Evolutionary conservation across 495 filamentous ascomycete genomes (phyloP).

Genomic region (Barbatosphaeria neglecta): DNA sequence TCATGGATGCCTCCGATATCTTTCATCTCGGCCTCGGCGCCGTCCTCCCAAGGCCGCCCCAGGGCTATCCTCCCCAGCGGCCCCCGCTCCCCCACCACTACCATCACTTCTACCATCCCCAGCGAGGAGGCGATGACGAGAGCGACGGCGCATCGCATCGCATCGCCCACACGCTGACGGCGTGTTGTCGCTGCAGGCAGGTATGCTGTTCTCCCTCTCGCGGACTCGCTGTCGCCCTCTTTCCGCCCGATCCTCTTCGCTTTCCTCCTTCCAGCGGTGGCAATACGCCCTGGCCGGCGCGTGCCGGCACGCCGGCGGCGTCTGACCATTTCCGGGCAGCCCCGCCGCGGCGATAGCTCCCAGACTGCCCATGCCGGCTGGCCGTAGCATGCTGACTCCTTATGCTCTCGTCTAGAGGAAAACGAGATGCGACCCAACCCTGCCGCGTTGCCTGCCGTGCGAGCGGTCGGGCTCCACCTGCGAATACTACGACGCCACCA

Average conservation of each 20-base stretch:
- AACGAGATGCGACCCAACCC: slow-evolving; percentile 82
- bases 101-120: slow-evolving; percentile 2
- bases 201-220: slow-evolving; percentile 35
- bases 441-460: slow-evolving; percentile 86
- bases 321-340: background rate
- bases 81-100: slow-evolving; percentile 16
- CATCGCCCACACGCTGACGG: slow-evolving; percentile 76
- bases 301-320: background rate
- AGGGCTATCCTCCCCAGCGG: slow-evolving; percentile 14
- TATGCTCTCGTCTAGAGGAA: slow-evolving; percentile 52
- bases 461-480: slow-evolving; percentile 79
- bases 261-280: too few species aligned
- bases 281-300: slow-evolving; percentile 1
- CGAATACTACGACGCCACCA: slow-evolving; percentile 85
- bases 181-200: slow-evolving; percentile 75
- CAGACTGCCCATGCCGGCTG: background rate
- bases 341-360: too few species aligned
- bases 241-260: background rate
- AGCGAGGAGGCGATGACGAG: slow-evolving; percentile 15
- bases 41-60: slow-evolving; percentile 24
- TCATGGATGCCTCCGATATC: slow-evolving; percentile 39
- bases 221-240: background rate
- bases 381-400: background rate
- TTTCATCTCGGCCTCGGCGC: slow-evolving; percentile 39
- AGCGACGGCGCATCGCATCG: slow-evolving; percentile 37